Evolutionary conservation across 2,329 filamentous ascomycete species (phyloP).

Genomic region (Clarireedia sp.): DNA sequence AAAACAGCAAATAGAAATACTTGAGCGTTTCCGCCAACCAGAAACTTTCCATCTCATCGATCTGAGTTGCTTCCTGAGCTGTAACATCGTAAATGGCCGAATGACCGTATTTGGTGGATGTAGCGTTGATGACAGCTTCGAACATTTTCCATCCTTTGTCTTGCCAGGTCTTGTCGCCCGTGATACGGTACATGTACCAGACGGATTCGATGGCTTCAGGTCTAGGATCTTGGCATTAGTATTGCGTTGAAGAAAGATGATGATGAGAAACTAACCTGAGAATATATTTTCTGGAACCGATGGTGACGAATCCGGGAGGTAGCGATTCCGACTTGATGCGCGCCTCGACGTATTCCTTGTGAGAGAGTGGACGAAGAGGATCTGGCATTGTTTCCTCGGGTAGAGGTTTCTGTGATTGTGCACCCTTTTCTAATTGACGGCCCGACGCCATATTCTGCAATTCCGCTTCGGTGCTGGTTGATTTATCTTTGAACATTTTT

Average conservation of each 20-base stretch:
- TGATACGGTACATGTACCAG: conserved; percentile 87
- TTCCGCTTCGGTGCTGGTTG: conserved; percentile 16
- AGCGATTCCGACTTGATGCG: conserved; percentile 39
- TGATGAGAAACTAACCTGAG: conserved; percentile 43
- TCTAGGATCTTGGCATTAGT: conserved; percentile 15
- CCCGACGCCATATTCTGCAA: conserved; percentile 12
- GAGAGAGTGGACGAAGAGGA: conserved; percentile 32
- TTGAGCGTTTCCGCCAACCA: conserved; percentile 89
- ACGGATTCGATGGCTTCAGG: conserved; percentile 77
- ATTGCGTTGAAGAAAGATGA: conserved; percentile 1
- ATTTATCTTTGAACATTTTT: conserved; percentile 10
- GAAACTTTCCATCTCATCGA: conserved; percentile 76
- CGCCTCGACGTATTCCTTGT: conserved; percentile 45
- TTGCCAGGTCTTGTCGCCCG: conserved; percentile 65
- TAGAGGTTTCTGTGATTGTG: conserved; percentile 4
- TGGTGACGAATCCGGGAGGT: conserved; percentile 42
- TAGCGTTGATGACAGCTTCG: conserved; percentile 57
- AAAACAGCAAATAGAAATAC: conserved; percentile 82
- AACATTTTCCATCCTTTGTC: conserved; percentile 88
- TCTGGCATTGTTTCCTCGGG: conserved; percentile 10
- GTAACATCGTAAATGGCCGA: conserved; percentile 62
- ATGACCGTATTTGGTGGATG: conserved; percentile 58
- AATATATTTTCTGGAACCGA: conserved; percentile 47
- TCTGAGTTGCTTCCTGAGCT: conserved; percentile 33
- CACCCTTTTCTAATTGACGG: conserved; percentile 12